A percentile compares a stretch with the other conserved stretches of the same genome.
phyloP scores from a whole-genome alignment of 2,329 filamentous ascomycete species.

The Westerdykella aurantiaca region DNA sequence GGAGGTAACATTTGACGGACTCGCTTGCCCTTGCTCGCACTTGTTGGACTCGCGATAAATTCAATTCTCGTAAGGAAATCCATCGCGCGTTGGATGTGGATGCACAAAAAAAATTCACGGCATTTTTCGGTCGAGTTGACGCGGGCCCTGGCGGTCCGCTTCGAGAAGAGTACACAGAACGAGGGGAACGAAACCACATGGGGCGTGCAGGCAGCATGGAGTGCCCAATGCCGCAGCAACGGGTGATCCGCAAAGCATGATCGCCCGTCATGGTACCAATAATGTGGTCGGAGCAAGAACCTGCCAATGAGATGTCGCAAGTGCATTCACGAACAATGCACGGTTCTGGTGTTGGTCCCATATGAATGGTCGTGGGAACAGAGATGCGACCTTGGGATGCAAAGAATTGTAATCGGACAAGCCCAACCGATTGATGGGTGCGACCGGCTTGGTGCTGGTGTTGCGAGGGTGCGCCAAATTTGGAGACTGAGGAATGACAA shows the following conservation, averaged over 20 bases:
- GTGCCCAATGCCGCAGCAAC: conserved; percentile 30
- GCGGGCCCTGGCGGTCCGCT: conserved; percentile 10
- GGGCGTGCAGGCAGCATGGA: conserved; percentile 16
- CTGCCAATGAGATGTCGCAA: conserved; percentile 6
- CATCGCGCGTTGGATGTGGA: not conserved
- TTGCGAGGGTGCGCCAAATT: conserved; percentile 6
- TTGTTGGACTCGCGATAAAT: conserved; percentile 1
- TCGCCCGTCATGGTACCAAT: conserved; percentile 22
- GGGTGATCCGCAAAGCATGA: conserved; percentile 32
- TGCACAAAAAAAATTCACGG: not conserved
- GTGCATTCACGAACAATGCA: conserved; percentile 6
- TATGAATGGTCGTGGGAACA: conserved; percentile 12
- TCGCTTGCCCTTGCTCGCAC: conserved; percentile 16
- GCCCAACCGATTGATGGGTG: too few relatives aligned
- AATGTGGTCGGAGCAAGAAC: conserved; percentile 19
- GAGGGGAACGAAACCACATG: conserved; percentile 4
- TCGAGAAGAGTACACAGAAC: conserved; percentile 24
- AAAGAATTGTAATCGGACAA: too few relatives aligned
- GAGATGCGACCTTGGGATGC: conserved; percentile 5
- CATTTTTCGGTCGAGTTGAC: not conserved
- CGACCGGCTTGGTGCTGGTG: too few relatives aligned
- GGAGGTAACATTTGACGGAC: not conserved
- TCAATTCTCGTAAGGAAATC: not conserved
- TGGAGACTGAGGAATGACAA: conserved; percentile 3
- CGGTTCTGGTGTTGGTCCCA: conserved; percentile 12